phyloP scores from a whole-genome alignment of 208 protist species.

The Acanthamoeba castellanii region DNA sequence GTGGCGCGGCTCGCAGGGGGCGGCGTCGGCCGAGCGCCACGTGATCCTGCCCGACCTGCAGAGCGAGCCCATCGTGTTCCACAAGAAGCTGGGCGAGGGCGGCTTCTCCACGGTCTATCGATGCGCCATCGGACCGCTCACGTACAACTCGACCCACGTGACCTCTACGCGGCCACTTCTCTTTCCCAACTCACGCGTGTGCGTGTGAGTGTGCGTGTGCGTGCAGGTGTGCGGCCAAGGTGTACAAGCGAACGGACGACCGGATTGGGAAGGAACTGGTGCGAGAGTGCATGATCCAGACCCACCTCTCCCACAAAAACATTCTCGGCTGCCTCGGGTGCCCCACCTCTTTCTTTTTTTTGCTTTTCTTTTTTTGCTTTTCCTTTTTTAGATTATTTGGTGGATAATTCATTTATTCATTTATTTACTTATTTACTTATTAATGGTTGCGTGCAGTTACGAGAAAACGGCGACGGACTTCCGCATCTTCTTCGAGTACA shows the following conservation, averaged over 20 bases:
- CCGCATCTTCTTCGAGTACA: constrained; percentile 68
- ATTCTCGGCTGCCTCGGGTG: constrained; percentile 29
- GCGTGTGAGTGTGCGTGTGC: background rate
- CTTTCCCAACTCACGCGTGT: background rate
- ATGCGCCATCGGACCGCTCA: constrained; percentile 48
- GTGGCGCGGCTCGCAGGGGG: constrained; percentile 17
- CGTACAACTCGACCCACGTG: background rate
- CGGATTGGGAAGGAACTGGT: constrained; percentile 54
- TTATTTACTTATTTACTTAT: no score
- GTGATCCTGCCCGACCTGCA: constrained; percentile 51
- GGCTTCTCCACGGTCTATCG: constrained; percentile 60
- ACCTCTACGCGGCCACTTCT: background rate
- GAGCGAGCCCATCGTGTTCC: constrained; percentile 59
- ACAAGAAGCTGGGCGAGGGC: constrained; percentile 66
- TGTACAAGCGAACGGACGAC: constrained; percentile 61
- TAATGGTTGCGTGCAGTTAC: background rate
- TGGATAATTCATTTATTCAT: no score
- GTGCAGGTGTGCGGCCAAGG: constrained; percentile 31
- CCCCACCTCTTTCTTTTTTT: background rate
- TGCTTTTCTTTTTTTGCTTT: no score
- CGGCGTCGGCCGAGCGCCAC: constrained; percentile 21
- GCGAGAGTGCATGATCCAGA: constrained; percentile 65
- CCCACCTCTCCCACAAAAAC: constrained; percentile 62
- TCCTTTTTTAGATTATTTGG: no score
- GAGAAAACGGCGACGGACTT: constrained; percentile 49